These are phyloP conservation scores for Fusarium buxicola DNA, from an alignment of 2,329 filamentous ascomycete genomes.

Conservation along the genomic window DNA sequence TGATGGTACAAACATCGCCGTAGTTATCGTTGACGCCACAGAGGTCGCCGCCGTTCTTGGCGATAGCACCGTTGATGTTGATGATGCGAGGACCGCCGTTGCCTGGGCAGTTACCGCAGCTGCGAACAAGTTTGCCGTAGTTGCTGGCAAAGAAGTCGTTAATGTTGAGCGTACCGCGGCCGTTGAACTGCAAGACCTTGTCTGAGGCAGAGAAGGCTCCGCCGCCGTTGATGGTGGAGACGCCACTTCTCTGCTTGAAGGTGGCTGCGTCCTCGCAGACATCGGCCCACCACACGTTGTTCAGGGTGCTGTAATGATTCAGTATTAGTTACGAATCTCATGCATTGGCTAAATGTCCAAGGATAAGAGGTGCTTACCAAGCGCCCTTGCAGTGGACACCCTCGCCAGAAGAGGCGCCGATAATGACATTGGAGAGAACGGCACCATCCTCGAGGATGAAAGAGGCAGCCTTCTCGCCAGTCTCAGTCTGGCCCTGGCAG, in stretches of 20 bases:
- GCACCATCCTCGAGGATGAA: constrained; percentile 57
- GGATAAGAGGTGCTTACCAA: too few relatives aligned
- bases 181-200: constrained; percentile 44
- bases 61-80: constrained; percentile 55
- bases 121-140: constrained; percentile 43
- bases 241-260: constrained; percentile 42
- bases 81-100: constrained; percentile 55
- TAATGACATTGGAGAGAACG: constrained; percentile 60
- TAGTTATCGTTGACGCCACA: constrained; percentile 58
- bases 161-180: constrained; percentile 38
- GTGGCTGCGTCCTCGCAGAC: constrained; percentile 58
- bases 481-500: constrained; percentile 39
- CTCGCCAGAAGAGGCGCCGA: constrained; percentile 54
- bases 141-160: constrained; percentile 42
- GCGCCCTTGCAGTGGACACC: constrained; percentile 53
- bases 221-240: constrained; percentile 50
- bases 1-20: constrained; percentile 38
- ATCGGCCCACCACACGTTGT: constrained; percentile 61
- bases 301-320: constrained; percentile 57
- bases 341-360: too few relatives aligned
- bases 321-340: constrained; percentile 57
- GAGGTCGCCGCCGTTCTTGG: constrained; percentile 53
- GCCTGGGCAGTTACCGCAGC: constrained; percentile 56
- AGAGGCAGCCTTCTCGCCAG: constrained; percentile 54
- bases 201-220: constrained; percentile 57